These are phyloP conservation scores for Fragilaria radians DNA, from an alignment of 108 stramenopile species.

Conservation along the genomic window DNA sequence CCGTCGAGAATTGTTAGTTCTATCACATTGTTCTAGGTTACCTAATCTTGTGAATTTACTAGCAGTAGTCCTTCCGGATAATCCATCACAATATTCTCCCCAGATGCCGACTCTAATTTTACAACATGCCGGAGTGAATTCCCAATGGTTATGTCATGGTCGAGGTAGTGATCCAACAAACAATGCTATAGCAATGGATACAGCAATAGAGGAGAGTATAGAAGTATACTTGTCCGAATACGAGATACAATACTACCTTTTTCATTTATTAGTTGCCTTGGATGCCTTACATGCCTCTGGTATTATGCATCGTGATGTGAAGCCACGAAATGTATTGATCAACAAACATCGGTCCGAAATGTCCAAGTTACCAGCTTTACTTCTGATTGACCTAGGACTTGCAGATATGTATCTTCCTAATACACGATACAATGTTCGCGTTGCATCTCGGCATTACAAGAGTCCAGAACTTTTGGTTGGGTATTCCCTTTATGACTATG, in stretches of 20 bases:
- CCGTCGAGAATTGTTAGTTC: constrained; percentile 64
- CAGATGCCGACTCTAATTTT: constrained; percentile 75
- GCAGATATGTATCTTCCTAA: constrained; percentile 89
- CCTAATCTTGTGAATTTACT: constrained; percentile 70
- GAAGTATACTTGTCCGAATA: constrained; percentile 46
- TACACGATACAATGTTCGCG: constrained; percentile 81
- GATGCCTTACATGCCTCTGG: constrained; percentile 77
- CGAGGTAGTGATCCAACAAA: constrained; percentile 5
- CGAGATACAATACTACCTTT: constrained; percentile 84
- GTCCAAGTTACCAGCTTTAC: constrained; percentile 34
- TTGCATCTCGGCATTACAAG: constrained; percentile 90
- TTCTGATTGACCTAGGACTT: constrained; percentile 88
- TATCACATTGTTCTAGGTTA: constrained; percentile 50
- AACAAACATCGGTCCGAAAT: constrained; percentile 33
- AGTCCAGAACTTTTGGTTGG: constrained; percentile 85
- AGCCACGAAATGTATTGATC: constrained; percentile 90
- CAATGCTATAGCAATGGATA: constrained; percentile 1
- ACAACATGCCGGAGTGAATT: constrained; percentile 74
- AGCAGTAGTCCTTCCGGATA: constrained; percentile 33
- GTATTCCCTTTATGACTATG: constrained; percentile 68
- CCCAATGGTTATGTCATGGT: constrained; percentile 85
- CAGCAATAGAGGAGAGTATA: too few relatives aligned
- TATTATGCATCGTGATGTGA: constrained; percentile 94
- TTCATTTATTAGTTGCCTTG: constrained; percentile 81
- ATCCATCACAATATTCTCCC: constrained; percentile 7